Base-by-base conservation (phyloP, 352 stramenopile species). In the Pythium plurisporium region DNA sequence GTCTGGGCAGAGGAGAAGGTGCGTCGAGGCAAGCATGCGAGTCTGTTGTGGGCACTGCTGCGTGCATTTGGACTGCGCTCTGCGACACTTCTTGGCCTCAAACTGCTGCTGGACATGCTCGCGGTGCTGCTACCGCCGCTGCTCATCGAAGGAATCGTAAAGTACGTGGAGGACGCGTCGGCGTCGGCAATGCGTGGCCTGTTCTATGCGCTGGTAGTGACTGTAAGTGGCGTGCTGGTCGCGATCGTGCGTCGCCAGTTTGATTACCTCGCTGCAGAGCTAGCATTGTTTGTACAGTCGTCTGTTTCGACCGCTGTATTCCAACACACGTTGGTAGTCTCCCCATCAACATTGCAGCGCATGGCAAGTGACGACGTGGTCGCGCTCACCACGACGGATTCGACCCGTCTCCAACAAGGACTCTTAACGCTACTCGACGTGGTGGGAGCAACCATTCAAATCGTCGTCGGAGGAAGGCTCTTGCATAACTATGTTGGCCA, bases 311-410 rank as follows among this genome's bases (percentile, higher is more conserved):
- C 76, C 23, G 72, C 71, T 3, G 78, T 87, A 38, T 91, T 81
- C 79, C 46, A 84, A 68, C 76, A 88, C 67, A 69, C 87, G 70
- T 49, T 98, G 81, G 88, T 76, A 62, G 81, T 74, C 40, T 97
- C 58, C 38, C 84, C 61, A 11, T 89, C 57, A 45, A 80, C 62
- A 47, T 87, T 56, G 38, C 82, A 81, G 79, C 70, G 85, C 52
- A 72, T 67, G 29, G 86, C 77, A 25, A 73, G 87, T 14, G 95
- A 95, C 31, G 89, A 98, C 72, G 98, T 99, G 61, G 94, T 91
- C 6, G 98, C 98, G 62, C 79, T 98, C 20, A 97, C 98, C 73
- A 96, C 89, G 6, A 96, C 98, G 58, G 96, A 99, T 70, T 89
- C 93, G 6, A 75, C 97, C 67, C 76, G 87, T 6, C 73, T 99